Conservation (phyloP, 1,139 yeast genomes). For the Lodderomyces metapsilosis region DNA sequence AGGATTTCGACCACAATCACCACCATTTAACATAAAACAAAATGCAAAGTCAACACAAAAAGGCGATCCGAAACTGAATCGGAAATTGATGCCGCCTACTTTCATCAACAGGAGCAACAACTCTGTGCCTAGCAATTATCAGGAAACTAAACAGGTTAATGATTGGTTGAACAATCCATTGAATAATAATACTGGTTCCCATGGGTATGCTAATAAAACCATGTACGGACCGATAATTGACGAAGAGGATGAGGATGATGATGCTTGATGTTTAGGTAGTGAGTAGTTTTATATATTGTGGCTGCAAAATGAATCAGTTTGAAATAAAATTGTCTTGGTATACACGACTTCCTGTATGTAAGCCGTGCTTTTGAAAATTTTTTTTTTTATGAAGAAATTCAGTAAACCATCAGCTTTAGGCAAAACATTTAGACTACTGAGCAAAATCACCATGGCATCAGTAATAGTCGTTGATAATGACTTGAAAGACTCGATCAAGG, state of each 20-base stretch:
- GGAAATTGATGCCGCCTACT: slow-evolving; percentile 6
- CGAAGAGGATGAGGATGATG: slow-evolving; percentile 28
- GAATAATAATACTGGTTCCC: slow-evolving; percentile 1
- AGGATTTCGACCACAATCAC: slow-evolving; percentile 28
- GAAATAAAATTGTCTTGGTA: background rate
- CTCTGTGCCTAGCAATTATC: slow-evolving; percentile 11
- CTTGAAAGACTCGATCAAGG: slow-evolving; percentile 41
- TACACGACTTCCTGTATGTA: slow-evolving; percentile 6
- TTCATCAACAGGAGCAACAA: background rate
- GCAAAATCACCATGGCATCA: slow-evolving; percentile 22
- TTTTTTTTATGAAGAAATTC: slow-evolving; percentile 2
- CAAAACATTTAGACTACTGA: background rate
- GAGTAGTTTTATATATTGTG: background rate
- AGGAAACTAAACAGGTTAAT: slow-evolving; percentile 15
- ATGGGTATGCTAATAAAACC: slow-evolving; percentile 10
- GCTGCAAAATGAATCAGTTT: background rate
- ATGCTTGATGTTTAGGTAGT: background rate
- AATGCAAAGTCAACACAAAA: slow-evolving; percentile 1
- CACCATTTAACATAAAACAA: slow-evolving; percentile 32
- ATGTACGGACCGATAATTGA: slow-evolving; percentile 24
- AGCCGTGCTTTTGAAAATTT: slow-evolving; percentile 3
- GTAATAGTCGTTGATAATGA: slow-evolving; percentile 49
- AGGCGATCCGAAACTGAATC: slow-evolving; percentile 1
- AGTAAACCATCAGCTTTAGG: background rate
- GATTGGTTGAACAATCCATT: slow-evolving; percentile 12